These are phyloP conservation scores for Epichloe uncinata DNA, from an alignment of 2,329 filamentous ascomycete species.

Conservation along the genomic window DNA sequence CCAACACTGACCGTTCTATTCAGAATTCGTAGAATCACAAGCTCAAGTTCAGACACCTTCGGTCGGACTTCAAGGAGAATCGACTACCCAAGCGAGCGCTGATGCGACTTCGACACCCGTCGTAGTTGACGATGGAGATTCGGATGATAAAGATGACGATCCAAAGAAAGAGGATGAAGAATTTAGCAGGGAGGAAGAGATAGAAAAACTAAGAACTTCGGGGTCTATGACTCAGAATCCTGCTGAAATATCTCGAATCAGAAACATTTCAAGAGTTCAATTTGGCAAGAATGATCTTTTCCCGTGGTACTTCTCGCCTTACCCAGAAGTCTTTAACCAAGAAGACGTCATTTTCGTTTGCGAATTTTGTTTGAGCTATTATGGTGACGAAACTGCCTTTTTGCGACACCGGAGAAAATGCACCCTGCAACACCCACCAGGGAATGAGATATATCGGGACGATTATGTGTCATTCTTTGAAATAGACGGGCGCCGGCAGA, in stretches of 20 bases:
- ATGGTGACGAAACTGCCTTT: slow-evolving; percentile 77
- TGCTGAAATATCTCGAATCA: slow-evolving; percentile 87
- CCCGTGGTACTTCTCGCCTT: slow-evolving; percentile 98
- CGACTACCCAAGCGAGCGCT: slow-evolving; percentile 29
- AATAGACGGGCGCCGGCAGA: slow-evolving; percentile 85
- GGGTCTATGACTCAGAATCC: slow-evolving; percentile 99
- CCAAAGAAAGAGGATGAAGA: slow-evolving; percentile 35
- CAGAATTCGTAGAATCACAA: slow-evolving; percentile 37
- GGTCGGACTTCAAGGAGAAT: slow-evolving; percentile 28
- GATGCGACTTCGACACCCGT: slow-evolving; percentile 32
- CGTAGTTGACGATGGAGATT: slow-evolving; percentile 38
- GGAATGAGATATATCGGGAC: slow-evolving; percentile 96
- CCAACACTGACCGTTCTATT: neutral
- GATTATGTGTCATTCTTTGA: slow-evolving; percentile 92
- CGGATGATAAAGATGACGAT: slow-evolving; percentile 36
- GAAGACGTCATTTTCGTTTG: slow-evolving; percentile 91
- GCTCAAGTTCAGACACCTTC: slow-evolving; percentile 30
- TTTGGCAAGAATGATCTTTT: slow-evolving; percentile 88
- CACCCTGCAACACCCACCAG: slow-evolving; percentile 79
- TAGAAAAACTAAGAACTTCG: slow-evolving; percentile 85
- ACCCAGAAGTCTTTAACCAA: slow-evolving; percentile 77
- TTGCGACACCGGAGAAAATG: slow-evolving; percentile 80
- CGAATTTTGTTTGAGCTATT: slow-evolving; percentile 93
- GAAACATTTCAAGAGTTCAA: slow-evolving; percentile 87
- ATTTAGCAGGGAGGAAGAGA: slow-evolving; percentile 78